Evolutionary conservation across 306 rosid genomes (phyloP).

Genomic region (Delonix regia): DNA sequence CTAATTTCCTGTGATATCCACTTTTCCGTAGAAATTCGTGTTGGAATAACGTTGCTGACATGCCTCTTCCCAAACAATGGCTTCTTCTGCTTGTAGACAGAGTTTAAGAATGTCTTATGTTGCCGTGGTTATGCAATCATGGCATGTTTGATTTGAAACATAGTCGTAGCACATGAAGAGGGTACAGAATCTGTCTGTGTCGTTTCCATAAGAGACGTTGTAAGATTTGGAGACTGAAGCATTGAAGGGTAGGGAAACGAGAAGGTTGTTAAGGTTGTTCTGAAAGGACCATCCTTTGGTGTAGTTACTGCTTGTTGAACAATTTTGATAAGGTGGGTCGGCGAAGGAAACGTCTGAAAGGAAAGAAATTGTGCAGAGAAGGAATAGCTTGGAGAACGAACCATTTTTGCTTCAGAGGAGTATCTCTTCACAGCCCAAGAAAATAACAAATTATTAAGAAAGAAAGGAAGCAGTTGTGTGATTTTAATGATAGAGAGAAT

Average conservation of each 20-base stretch:
- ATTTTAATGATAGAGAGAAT: not conserved
- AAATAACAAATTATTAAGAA: not conserved
- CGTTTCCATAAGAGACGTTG: slow-evolving; percentile 36
- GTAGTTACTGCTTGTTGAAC: slow-evolving; percentile 35
- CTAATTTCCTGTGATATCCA: slow-evolving; percentile 41
- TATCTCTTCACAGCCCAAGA: not conserved
- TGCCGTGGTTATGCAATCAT: slow-evolving; percentile 43
- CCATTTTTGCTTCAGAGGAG: slow-evolving; percentile 23
- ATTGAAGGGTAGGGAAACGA: slow-evolving; percentile 37
- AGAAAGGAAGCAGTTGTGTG: not conserved
- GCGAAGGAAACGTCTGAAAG: slow-evolving; percentile 31
- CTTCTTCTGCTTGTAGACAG: slow-evolving; percentile 55
- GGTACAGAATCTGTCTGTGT: slow-evolving; percentile 34
- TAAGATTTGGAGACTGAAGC: slow-evolving; percentile 40
- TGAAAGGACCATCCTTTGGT: slow-evolving; percentile 29
- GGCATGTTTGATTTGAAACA: slow-evolving; percentile 43
- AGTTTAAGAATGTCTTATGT: slow-evolving; percentile 31
- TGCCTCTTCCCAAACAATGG: slow-evolving; percentile 57
- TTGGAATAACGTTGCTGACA: slow-evolving; percentile 65
- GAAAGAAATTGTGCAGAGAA: slow-evolving; percentile 29
- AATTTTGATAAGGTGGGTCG: slow-evolving; percentile 46
- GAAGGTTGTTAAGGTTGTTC: slow-evolving; percentile 36
- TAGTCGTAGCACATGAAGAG: slow-evolving; percentile 55
- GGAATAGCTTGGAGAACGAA: slow-evolving; percentile 3
- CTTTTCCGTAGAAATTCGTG: slow-evolving; percentile 47